Evolutionary conservation across 306 rosid species (phyloP).

Genomic region (Cercis canadensis): DNA sequence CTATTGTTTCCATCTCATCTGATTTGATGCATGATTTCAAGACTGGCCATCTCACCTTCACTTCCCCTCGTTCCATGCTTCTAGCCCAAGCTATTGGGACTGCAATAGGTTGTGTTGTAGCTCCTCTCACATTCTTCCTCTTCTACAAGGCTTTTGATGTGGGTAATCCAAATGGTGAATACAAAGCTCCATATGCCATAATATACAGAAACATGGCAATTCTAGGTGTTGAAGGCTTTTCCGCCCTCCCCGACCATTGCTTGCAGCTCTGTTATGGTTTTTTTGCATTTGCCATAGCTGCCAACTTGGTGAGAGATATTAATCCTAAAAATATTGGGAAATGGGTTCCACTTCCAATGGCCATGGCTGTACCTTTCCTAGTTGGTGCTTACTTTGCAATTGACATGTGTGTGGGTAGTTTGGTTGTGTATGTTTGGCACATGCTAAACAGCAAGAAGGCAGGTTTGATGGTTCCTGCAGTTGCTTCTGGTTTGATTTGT

Average conservation of each 20-base stretch:
- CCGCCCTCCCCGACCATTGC: conserved; percentile 90
- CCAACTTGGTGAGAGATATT: conserved; percentile 79
- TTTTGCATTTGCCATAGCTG: conserved; percentile 73
- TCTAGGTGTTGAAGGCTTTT: conserved; percentile 86
- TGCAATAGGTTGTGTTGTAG: conserved; percentile 85
- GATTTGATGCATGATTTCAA: conserved; percentile 98
- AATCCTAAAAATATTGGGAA: conserved; percentile 55
- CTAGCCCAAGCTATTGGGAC: conserved; percentile 95
- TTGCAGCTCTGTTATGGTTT: conserved; percentile 85
- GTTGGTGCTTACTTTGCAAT: conserved; percentile 95
- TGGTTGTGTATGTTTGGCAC: conserved; percentile 82
- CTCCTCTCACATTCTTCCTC: conserved; percentile 87
- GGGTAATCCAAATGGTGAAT: conserved; percentile 80
- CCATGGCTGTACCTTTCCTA: conserved; percentile 97
- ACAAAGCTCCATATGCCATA: conserved; percentile 98
- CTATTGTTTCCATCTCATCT: conserved; percentile 91
- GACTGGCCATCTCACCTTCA: conserved; percentile 90
- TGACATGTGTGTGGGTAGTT: conserved; percentile 93
- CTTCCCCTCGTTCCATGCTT: conserved; percentile 96
- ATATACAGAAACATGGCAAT: conserved; percentile 97
- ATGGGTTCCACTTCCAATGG: conserved; percentile 96
- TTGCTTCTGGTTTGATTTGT: conserved; percentile 97
- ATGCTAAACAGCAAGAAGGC: conserved; percentile 57
- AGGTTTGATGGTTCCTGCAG: conserved; percentile 82
- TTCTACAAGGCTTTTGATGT: conserved; percentile 94